Conservation (phyloP, 495 filamentous ascomycete genomes). For the Ramalina intermedia region DNA sequence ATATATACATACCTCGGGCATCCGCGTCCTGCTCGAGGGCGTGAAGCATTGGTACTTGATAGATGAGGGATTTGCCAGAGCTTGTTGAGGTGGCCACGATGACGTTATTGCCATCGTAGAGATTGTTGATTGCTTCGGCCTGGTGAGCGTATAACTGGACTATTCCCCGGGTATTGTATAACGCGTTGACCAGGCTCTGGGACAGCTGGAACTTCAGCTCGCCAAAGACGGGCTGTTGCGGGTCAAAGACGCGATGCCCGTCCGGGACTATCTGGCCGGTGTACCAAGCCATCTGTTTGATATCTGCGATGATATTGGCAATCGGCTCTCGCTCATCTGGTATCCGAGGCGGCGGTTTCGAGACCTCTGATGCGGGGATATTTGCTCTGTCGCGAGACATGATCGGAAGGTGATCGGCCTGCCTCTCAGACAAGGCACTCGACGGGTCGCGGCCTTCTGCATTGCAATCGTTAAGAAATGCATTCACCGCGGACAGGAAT, state of each 20-base stretch:
- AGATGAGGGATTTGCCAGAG: conserved; percentile 93
- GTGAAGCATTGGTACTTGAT: conserved; percentile 86
- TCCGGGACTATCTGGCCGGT: conserved; percentile 86
- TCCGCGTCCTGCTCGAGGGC: conserved; percentile 64
- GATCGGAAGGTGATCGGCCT: conserved; percentile 33
- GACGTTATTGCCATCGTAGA: conserved; percentile 72
- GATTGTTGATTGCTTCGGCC: conserved; percentile 81
- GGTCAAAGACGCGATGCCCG: conserved; percentile 83
- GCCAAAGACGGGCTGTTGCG: conserved; percentile 69
- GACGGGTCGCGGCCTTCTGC: conserved; percentile 54
- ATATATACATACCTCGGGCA: conserved; percentile 91
- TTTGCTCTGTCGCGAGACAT: conserved; percentile 33
- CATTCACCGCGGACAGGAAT: conserved; percentile 64
- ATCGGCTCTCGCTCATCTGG: conserved; percentile 73
- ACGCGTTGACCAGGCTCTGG: conserved; percentile 81
- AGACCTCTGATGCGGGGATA: conserved; percentile 27
- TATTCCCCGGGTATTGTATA: conserved; percentile 82
- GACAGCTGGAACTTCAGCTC: conserved; percentile 77
- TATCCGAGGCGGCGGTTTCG: conserved; percentile 45
- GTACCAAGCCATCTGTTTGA: conserved; percentile 75
- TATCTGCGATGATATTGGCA: conserved; percentile 70
- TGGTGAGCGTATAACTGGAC: conserved; percentile 87
- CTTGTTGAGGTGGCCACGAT: conserved; percentile 91
- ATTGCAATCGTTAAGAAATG: conserved; percentile 61
- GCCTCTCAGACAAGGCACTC: conserved; percentile 37